Percentiles rank a stretch among this genome's conserved stretches.
Evolutionary conservation across 331 rosid species (phyloP).

Genomic region (Pyrus hybrid): DNA sequence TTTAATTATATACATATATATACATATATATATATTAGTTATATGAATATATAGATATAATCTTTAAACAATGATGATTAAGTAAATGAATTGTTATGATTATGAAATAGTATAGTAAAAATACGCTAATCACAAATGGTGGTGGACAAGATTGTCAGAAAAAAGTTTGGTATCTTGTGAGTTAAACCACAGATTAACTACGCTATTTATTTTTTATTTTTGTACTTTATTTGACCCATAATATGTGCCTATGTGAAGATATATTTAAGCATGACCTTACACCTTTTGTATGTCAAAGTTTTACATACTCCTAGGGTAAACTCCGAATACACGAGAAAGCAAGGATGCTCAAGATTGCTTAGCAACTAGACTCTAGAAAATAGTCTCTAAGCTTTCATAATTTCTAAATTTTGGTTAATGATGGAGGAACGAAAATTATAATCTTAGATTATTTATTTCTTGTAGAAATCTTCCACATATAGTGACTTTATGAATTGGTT

Average conservation of each 20-base stretch:
- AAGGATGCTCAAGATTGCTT: not conserved
- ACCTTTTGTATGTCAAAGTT: not conserved
- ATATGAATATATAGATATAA: no score
- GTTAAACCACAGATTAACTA: not conserved
- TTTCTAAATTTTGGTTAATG: not conserved
- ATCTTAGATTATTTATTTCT: not conserved
- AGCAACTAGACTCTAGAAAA: no score
- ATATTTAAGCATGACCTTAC: not conserved
- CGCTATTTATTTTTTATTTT: no score
- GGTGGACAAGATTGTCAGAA: not conserved
- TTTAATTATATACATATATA: no score
- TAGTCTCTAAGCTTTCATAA: no score
- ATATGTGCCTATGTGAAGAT: not conserved
- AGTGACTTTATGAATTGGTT: not conserved
- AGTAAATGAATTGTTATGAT: not conserved
- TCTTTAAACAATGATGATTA: not conserved
- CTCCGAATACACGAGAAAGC: not conserved
- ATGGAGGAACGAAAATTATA: not conserved
- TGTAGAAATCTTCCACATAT: not conserved
- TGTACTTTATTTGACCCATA: not conserved
- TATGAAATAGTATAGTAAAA: not conserved
- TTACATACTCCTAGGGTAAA: not conserved
- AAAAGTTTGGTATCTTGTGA: not conserved
- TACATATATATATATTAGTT: no score
- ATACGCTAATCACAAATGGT: not conserved